Base-by-base conservation (phyloP, 768 basidiomycete species). In the Kondoa malvinella region DNA sequence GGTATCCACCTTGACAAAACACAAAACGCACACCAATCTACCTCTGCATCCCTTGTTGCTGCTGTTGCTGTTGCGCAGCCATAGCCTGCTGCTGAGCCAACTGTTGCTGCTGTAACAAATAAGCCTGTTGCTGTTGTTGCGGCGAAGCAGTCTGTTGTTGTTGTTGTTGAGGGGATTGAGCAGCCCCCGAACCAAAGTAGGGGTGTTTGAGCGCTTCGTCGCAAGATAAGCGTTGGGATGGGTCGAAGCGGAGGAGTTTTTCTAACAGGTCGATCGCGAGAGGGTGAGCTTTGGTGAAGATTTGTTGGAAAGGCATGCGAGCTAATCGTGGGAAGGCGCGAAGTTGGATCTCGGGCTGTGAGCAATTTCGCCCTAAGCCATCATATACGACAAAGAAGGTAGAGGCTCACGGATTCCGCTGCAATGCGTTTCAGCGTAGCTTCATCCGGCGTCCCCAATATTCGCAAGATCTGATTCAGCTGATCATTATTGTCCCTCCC, bases 401-500 rank as follows among this genome's bases (percentile, higher is more conserved):
- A 34, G 21, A 56, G 21, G 17, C 66, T 8, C n/a, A 74, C 69
- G 30, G 90, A 89, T 78, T 99, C 92, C 57, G 84, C 85, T 57
- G 83, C 82, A 77, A 97, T 92, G 77, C 95, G 90, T 71, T 86
- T 83, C 63, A 97, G 81, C 29, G 87, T 86, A 21, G 85, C 82
- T 63, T 96, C 90, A 67, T 87, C 86, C 1, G 95, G 95, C 0
- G 94, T 97, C 16, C 95, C 95, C 68, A 97, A 84, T 62, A 97
- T 89, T 74, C 92, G 83, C 86, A 97, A 92, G 75, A 99, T 99
- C 74, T 94, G 91, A 58, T 91, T 81, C n/a, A 99, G 81, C 76
- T 99, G 95, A 77, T 99, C 95, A 72, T 92, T 87, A 74, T 96
- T 96, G 77, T 97, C 95, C 70, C 94, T 81, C 26, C 95, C 95